Evolutionary conservation across 345 rosid species (phyloP), one percentile per base, ranked within the genome.

Genomic region (Theobroma cacao): DNA sequence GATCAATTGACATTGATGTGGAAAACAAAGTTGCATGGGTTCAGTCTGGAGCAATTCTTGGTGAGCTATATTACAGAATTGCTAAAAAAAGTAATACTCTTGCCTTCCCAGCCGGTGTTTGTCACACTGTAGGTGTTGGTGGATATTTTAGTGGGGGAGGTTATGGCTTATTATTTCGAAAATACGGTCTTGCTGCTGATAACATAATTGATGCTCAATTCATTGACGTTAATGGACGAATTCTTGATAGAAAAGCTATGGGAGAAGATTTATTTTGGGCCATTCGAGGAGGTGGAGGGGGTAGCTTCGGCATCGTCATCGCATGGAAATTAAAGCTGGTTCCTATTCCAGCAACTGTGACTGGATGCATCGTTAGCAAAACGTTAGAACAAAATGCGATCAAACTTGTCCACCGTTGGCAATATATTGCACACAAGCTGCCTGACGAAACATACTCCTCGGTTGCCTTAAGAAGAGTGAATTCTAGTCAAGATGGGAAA

Each of bases 191-290:
- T 36, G 77, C 77, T 4, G 77, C 77, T 2, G 77, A 74, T 38
- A 45, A 74, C 28, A 26, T 60, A 14, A 41, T 74, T 3, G 66
- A 74, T 13, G 77, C 77, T 24, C 77, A 15, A 2, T 4, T 74
- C 1, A 43, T 74, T 14, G 77, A 74, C 28, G 66, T 24, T 38
- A 43, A 58, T 55, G 77, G 77, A 17, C 38, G 67, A 41, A 38
- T 74, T 24, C 53, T 74, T 14, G 67, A 74, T 3, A 15, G 77
- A 38, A 38, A 74, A 74, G 22, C 77, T 13, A 74, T 74, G 77
- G 77, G 77, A 1, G 66, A 74, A 14, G 77, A 74, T 74, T 20
- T 74, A 8, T 74, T 58, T 18, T 58, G 77, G 67, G 77, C 77
- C 13, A 74, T 74, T 40, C 34, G 77, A 11, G 77, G 66, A 0